Base-by-base conservation (phyloP, 78 protist genomes). In the Dictyostelium brefeldianum region DNA sequence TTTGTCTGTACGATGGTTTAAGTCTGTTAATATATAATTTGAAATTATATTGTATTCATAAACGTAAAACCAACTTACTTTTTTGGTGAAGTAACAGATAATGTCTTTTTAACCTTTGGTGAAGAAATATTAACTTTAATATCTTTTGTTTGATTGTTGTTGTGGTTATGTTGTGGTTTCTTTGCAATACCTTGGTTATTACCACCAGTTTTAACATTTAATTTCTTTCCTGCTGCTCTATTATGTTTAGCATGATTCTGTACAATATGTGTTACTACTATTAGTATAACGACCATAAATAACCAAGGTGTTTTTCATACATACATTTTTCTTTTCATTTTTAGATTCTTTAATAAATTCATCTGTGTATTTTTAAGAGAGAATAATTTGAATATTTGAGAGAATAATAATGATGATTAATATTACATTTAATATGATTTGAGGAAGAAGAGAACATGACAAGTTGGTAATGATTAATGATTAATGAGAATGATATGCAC, bases 261-360 rank as follows among this genome's bases (percentile, higher is more conserved):
- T 8, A 0, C 74, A 29, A 8, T 8, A 29, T 10, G 1, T 15
- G 14, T 27, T 14, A 8, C 27, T 27, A 5, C 14, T 14, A 14
- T 65, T 29, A 14, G 5, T 65, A 29, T 27, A 1, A 36, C 43
- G 5, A 36, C 43, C 43, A 36, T 36, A 36, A 36, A 36, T 36
- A 36, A 36, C 2, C 2, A 36, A 36, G 2, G 43, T 36, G 5
- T 64, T 25, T 14, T 25, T 73, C 2, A 9, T 15, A 73, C 79
- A 43, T 73, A 47, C 56, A 29, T 46, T 73, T n/a, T 31, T 73
- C n/a, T 47, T 73, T n/a, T 73, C 75, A 4, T 73, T 73, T 47
- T 73, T 73, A 17, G n/a, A 43, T 73, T 73, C 79, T 73, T 73
- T 46, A n/a, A 73, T 73, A 46, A 73, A 46, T 73, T 73, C 57